Evolutionary conservation across 2,329 filamentous ascomycete species (phyloP), one percentile per base, ranked within the genome.

Genomic region (Stagonosporopsis chrysanthemi): DNA sequence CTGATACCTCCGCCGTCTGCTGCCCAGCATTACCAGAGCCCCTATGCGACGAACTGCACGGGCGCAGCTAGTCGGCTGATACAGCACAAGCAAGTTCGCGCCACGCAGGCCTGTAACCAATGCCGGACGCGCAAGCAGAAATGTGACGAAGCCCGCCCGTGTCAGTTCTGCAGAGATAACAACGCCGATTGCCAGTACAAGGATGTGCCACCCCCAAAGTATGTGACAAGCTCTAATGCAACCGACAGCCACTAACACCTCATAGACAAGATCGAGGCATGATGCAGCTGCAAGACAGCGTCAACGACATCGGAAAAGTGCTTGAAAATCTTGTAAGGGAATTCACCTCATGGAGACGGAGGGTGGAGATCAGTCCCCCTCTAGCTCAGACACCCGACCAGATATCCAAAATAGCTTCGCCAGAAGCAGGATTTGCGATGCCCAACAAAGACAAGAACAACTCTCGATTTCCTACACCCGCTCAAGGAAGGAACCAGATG

Each of bases 191-290:
- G 95, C 80, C 88, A 91, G 75, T 98, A 97, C 76, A 88, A 93
- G 64, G 93, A 97, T 71, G 90, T 95, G 6, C 90, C 92, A 22
- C 92, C 92, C 15, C 95, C 96, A 72, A 94, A 96, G 91, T 96
- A 83, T 75, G 89, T 62, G 47, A 42, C 33, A n/a, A n/a, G n/a
- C n/a, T 19, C 11, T 22, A 26, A 14, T 33, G 19, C 41, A 39
- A 52, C 41, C 33, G 33, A 14, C 28, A 33, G 22, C 43, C 39
- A 48, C 65, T 72, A 57, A 71, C 71, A 60, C 19, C 58, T 44
- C 41, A 44, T 54, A 75, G 74, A 52, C 76, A 83, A 76, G 77
- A 83, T 68, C 66, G 81, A 73, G 83, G 81, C 63, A 79, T 82
- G 69, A 78, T 81, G 65, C 78, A 82, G 67, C 77, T 84, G 33